Conservation (phyloP, 768 basidiomycete species). For the Boletus reticulatus region DNA sequence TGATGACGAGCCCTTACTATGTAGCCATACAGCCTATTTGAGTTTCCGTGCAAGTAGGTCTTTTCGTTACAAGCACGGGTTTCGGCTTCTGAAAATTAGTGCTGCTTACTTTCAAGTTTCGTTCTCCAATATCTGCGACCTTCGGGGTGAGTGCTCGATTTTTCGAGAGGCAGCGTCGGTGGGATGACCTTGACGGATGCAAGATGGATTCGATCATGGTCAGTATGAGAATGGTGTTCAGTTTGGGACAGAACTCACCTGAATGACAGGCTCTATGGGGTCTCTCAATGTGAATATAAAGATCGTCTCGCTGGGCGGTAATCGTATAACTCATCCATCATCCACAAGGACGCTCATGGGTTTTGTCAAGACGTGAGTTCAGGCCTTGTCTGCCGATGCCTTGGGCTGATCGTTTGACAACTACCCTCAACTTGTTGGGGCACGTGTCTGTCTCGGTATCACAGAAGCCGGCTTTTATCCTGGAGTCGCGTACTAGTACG, state of each 20-base stretch:
- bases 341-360: background rate
- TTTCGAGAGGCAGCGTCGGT: background rate
- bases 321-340: background rate
- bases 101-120: background rate
- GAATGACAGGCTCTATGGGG: background rate
- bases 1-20: background rate
- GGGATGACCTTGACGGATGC: background rate
- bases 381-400: background rate
- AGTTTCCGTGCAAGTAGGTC: background rate
- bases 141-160: background rate
- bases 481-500: background rate
- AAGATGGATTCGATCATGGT: constrained; percentile 9
- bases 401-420: background rate
- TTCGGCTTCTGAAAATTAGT: background rate
- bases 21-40: background rate
- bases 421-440: background rate
- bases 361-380: background rate
- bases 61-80: background rate
- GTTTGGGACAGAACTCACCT: background rate
- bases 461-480: constrained; percentile 3
- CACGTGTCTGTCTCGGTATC: constrained; percentile 1
- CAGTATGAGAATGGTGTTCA: background rate
- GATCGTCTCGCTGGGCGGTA: background rate
- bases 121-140: background rate
- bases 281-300: background rate